These are phyloP conservation scores for Sarocladium oryzae DNA, from an alignment of 2,329 filamentous ascomycete genomes.

Conservation along the genomic window DNA sequence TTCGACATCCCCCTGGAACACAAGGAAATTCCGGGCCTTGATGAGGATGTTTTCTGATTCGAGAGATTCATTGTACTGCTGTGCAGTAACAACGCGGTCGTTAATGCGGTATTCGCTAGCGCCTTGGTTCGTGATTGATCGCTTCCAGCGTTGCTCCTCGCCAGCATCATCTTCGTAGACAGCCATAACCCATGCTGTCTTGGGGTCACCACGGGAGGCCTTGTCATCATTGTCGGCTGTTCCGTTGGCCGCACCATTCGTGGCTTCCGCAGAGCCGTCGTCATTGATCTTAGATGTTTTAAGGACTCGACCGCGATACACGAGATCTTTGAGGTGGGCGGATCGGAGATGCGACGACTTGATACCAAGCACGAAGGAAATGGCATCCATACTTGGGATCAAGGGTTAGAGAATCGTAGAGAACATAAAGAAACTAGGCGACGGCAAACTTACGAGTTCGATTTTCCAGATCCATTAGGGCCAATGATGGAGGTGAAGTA, in stretches of 20 bases:
- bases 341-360: constrained; percentile 98
- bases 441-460: constrained; percentile 69
- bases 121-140: constrained; percentile 81
- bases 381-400: constrained; percentile 81
- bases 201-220: constrained; percentile 73
- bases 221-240: constrained; percentile 55
- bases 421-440: not conserved
- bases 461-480: constrained; percentile 98
- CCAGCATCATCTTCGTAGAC: constrained; percentile 97
- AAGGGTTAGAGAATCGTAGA: constrained; percentile 10
- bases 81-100: constrained; percentile 78
- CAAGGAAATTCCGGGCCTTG: constrained; percentile 94
- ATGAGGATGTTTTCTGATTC: constrained; percentile 95
- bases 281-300: constrained; percentile 90
- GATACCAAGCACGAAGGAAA: constrained; percentile 97
- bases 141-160: constrained; percentile 93
- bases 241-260: constrained; percentile 57
- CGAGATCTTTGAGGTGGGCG: constrained; percentile 84
- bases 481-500: constrained; percentile 99
- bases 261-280: constrained; percentile 65
- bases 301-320: constrained; percentile 91
- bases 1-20: constrained; percentile 97
- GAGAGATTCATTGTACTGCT: constrained; percentile 87
- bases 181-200: constrained; percentile 97
- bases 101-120: constrained; percentile 97